Base-by-base conservation (phyloP, 2,329 filamentous ascomycete species). In the Ceratocystis papillata region DNA sequence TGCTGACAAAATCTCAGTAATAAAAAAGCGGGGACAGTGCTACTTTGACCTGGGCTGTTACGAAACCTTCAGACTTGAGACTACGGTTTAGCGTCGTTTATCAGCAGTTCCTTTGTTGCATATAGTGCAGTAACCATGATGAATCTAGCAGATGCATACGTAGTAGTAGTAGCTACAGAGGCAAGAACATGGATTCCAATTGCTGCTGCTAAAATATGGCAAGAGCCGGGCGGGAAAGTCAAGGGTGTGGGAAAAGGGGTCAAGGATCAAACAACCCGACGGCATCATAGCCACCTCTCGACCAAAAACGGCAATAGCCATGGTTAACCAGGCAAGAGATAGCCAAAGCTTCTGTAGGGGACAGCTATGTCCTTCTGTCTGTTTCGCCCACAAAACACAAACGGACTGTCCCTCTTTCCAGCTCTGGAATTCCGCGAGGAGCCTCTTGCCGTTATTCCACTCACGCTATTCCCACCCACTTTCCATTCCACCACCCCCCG, bases 1-100 rank as follows among this genome's bases (percentile, higher is more conserved):
- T 59, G 53, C 53, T 59, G 53, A 59, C 53, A 59, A 59, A 59
- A 20, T 30, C 53, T 59, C 53, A n/a, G 28, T 37, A 25, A 59
- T 59, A 8, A 59, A 59, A 37, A 59, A 33, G 25, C 53, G 53
- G 53, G 28, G 28, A 59, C 28, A 33, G 25, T 53, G 33, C 7
- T 12, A 30, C 28, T 59, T 41, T 12, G 37, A 3, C 8, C 8
- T 12, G 10, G 3, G 8, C 10, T 41, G 37, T 3, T 41, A 10
- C 10, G 10, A 37, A 37, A 12, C 37, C 10, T 41, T 10, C 10
- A 12, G 37, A 41, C 37, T 50, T 53, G 48, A 25, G 20, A 15
- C 10, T 1, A 12, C 12, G 25, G 48, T 5, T 53, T 53, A 53
- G 48, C 48, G 48, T 22, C 7, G 5, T 15, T 17, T 41, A 41